Base-by-base conservation (phyloP, 495 filamentous ascomycete genomes). In the Trichocladium uniseriatum region DNA sequence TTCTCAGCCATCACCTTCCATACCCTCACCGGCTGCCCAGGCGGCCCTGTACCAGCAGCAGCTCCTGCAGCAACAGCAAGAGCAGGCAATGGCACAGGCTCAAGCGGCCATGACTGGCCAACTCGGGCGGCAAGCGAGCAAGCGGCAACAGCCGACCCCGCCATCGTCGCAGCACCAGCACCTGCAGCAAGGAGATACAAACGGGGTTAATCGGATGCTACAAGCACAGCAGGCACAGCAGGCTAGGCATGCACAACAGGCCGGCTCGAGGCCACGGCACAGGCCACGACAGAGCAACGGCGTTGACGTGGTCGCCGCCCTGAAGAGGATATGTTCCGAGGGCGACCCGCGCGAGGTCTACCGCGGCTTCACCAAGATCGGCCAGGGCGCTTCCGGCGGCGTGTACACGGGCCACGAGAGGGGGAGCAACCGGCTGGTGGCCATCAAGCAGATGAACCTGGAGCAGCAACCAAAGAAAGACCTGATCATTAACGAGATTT, bases 391-490 rank as follows among this genome's bases (percentile, higher is more conserved):
- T 27, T 98, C 92, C 13, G 92, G 92, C 49, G 92, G 92, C 49
- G 92, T 98, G 2, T 98, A 80, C 59, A 95, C 89, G 10, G 92
- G 92, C 1, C 89, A 91, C 63, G 86, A 95, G 65, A 76, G 77
- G 55, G 83, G 79, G 19, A 83, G 80, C 19, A 92, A 92, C 60
- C 79, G 81, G 45, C 86, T 90, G 55, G 94, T 98, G 45, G 92
- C 92, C 19, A 97, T 98, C 71, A 98, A 98, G 67, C 92, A 98
- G 74, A 98, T 98, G 92, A 97, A 98, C 54, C 71, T 98, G 42
- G 92, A 96, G 63, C 82, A 97, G 63, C 92, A 98, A 55, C 92
- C 92, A 6, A 98, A 97, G 77, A 98, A 98, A 66, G 92, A 98
- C 59, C 73, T 96, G 7, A 98, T 98, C 55, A 95, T 98, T 69